These are phyloP conservation scores for Ogataea pini DNA, from an alignment of 805 yeast genomes.

Conservation along the genomic window DNA sequence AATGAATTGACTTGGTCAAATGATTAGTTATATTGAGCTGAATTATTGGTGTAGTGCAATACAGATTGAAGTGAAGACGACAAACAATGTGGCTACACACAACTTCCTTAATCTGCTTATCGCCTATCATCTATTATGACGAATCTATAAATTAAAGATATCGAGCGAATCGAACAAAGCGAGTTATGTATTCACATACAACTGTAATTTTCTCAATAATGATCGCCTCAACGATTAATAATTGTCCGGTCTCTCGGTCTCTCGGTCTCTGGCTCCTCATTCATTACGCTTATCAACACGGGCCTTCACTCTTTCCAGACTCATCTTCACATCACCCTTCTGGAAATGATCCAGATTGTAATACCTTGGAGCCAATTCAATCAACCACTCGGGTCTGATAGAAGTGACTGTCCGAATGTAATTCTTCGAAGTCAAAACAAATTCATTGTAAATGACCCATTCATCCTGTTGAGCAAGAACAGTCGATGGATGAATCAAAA, in stretches of 20 bases:
- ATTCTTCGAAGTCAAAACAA: constrained; percentile 89
- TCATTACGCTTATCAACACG: constrained; percentile 36
- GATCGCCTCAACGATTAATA: too few relatives aligned
- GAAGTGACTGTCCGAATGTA: constrained; percentile 93
- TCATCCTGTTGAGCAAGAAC: constrained; percentile 86
- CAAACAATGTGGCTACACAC: too few relatives aligned
- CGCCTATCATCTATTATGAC: too few relatives aligned
- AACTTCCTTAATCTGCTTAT: too few relatives aligned
- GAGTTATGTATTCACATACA: too few relatives aligned
- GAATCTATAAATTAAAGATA: background rate
- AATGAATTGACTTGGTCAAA: too few relatives aligned
- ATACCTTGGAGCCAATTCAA: constrained; percentile 76
- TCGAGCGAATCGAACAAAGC: background rate
- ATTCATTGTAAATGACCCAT: constrained; percentile 94
- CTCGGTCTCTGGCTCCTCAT: too few relatives aligned
- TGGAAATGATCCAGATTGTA: constrained; percentile 62
- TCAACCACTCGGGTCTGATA: constrained; percentile 89
- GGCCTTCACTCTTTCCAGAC: constrained; percentile 59
- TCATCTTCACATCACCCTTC: constrained; percentile 71
- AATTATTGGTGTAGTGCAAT: too few relatives aligned
- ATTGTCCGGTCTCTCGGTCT: too few relatives aligned
- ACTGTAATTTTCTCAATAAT: too few relatives aligned
- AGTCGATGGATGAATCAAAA: constrained; percentile 89
- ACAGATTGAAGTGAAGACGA: too few relatives aligned
- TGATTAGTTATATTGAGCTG: too few relatives aligned